These are phyloP conservation scores for Fusarium sp. DNA, from an alignment of 2,329 filamentous ascomycete genomes.

Conservation along the genomic window DNA sequence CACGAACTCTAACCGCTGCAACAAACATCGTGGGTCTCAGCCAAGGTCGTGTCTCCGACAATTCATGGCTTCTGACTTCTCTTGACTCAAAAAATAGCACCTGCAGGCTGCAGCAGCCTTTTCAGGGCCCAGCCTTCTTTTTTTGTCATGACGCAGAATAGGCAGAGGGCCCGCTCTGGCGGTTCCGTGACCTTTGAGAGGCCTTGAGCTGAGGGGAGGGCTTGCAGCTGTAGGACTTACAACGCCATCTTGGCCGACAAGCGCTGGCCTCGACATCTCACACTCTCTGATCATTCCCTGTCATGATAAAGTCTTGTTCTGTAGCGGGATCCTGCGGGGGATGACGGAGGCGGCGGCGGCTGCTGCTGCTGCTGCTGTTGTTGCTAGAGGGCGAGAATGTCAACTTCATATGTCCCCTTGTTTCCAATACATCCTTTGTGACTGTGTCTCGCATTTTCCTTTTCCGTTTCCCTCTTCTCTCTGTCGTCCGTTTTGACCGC, in stretches of 20 bases:
- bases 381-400: conserved; percentile 5
- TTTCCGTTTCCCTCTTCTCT: conserved; percentile 7
- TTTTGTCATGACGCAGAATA: conserved; percentile 24
- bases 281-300: neutral
- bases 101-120: conserved; percentile 23
- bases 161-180: conserved; percentile 28
- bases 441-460: conserved; percentile 32
- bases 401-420: conserved; percentile 32
- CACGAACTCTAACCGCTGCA: conserved; percentile 38
- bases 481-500: conserved; percentile 22
- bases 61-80: conserved; percentile 17
- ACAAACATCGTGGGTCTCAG: conserved; percentile 33
- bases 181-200: conserved; percentile 15
- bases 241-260: conserved; percentile 28
- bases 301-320: conserved; percentile 8
- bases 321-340: conserved; percentile 13
- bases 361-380: neutral
- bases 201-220: conserved; percentile 21
- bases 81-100: conserved; percentile 29
- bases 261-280: conserved; percentile 22
- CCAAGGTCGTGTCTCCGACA: neutral
- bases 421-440: conserved; percentile 19
- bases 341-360: neutral
- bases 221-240: conserved; percentile 25
- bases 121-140: neutral